Percentiles rank a stretch among this genome's conserved stretches.
Evolutionary conservation across 2,329 filamentous ascomycete genomes (phyloP).

Genomic region (Coniochaeta prunicola): DNA sequence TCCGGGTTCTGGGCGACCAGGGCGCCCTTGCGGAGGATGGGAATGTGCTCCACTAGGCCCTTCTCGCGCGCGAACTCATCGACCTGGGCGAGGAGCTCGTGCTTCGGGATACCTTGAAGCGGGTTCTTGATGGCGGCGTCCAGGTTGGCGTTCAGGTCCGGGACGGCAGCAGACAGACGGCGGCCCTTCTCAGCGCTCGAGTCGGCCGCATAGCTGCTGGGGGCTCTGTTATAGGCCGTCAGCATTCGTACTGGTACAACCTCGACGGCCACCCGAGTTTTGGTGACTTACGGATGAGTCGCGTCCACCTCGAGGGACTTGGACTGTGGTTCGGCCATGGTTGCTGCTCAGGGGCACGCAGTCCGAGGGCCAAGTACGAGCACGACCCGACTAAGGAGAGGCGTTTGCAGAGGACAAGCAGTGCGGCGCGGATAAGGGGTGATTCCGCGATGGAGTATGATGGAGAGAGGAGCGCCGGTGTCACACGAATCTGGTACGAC

Average conservation of each 20-base stretch:
- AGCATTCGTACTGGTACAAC: neutral
- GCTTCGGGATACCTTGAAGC: constrained; percentile 42
- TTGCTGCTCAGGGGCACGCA: neutral
- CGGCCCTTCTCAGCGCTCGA: constrained; percentile 28
- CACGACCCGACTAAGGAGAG: neutral
- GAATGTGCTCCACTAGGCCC: constrained; percentile 48
- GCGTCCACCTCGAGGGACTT: neutral
- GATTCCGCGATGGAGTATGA: neutral
- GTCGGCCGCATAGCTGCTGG: constrained; percentile 7
- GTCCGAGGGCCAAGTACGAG: neutral
- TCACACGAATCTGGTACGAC: neutral
- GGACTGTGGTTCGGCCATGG: neutral
- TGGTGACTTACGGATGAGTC: neutral
- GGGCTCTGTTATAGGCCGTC: neutral
- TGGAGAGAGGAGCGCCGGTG: neutral
- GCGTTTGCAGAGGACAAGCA: neutral
- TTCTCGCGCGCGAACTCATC: constrained; percentile 46
- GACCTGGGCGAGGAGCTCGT: constrained; percentile 45
- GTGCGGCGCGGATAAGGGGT: neutral
- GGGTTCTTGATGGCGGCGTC: constrained; percentile 40
- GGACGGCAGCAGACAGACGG: constrained; percentile 22
- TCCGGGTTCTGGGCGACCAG: constrained; percentile 64
- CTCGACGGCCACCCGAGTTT: neutral
- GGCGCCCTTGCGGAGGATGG: constrained; percentile 58
- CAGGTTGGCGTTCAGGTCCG: constrained; percentile 35